Evolutionary conservation across 2,329 filamentous ascomycete species (phyloP), one percentile per base, ranked within the genome.

Genomic region (Aspergillus floridensis): DNA sequence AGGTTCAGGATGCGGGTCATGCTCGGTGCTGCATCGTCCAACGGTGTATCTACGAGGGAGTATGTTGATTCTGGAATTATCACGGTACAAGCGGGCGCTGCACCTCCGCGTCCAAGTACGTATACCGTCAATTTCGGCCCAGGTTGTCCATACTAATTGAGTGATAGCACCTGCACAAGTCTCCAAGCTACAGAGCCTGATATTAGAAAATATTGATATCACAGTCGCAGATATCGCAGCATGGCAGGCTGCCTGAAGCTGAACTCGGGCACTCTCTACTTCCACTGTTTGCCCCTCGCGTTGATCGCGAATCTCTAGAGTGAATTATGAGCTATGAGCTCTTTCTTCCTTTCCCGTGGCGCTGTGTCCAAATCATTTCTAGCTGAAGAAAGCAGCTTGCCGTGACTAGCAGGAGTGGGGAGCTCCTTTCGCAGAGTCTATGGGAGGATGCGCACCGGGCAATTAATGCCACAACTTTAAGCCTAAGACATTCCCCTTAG

Each of bases 1-100:
- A 67, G 63, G 44, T 74, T 72, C 47, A 66, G 66, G 1, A 41
- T 74, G 49, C 69, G 72, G 6, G 65, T 72, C n/a, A 73, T 73
- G 66, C 59, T 74, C 24, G 70, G 67, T 7, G 66, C 66, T 12
- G 68, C 70, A 14, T 71, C 70, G 1, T 57, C 60, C 22, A 66
- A 66, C 29, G 72, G 70, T 1, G 68, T 74, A 4, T 64, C 66
- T 7, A 72, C 69, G 1, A 69, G 68, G 53, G 71, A 68, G 21
- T 72, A 59, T 56, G 62, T 69, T 22, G 72, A 74, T 51, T 74
- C 72, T 32, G 59, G 56, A 0, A 57, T 72, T 22, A 72, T 74
- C 29, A 60, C 70, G 59, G 71, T 74, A 31, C 66, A 71, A 52
- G 63, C 63, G 5, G 68, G 58, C 26, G 71, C 69, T 21, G 59